Conservation (phyloP, 768 basidiomycete genomes). For the Candolleomyces efflorescens region DNA sequence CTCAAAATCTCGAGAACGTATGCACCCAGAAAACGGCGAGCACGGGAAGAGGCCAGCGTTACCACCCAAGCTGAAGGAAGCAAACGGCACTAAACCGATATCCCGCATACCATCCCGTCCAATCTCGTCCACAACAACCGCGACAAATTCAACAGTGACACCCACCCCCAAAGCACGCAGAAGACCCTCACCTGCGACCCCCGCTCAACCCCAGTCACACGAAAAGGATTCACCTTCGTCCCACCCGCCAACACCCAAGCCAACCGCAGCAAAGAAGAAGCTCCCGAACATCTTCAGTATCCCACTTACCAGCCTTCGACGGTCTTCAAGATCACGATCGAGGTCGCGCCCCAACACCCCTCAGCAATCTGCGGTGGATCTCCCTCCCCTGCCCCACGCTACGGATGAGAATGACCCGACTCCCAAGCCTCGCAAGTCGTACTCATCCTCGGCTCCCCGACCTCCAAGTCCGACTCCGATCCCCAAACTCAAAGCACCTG, state of each 20-base stretch:
- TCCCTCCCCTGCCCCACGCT: slow-evolving; percentile 17
- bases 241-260: slow-evolving; percentile 29
- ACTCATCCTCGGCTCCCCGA: slow-evolving; percentile 17
- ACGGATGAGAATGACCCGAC: slow-evolving; percentile 22
- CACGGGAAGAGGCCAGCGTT: neutral
- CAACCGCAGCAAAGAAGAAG: slow-evolving; percentile 32
- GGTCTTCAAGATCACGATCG: slow-evolving; percentile 31
- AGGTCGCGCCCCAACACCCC: slow-evolving; percentile 25
- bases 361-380: slow-evolving; percentile 15
- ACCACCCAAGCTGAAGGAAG: slow-evolving; percentile 15
- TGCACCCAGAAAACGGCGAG: neutral
- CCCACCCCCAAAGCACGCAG: slow-evolving; percentile 44
- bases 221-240: slow-evolving; percentile 10
- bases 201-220: neutral
- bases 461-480: slow-evolving; percentile 28
- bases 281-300: slow-evolving; percentile 45
- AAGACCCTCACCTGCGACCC: slow-evolving; percentile 14
- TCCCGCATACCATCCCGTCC: slow-evolving; percentile 55
- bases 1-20: slow-evolving; percentile 2
- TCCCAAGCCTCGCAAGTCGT: slow-evolving; percentile 25
- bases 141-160: slow-evolving; percentile 57
- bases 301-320: slow-evolving; percentile 29
- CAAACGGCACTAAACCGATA: slow-evolving; percentile 35
- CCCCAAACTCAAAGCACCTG: slow-evolving; percentile 21
- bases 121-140: slow-evolving; percentile 59